phyloP scores from a whole-genome alignment of 2,329 filamentous ascomycete species.

The Corniculantispora saksenae region DNA sequence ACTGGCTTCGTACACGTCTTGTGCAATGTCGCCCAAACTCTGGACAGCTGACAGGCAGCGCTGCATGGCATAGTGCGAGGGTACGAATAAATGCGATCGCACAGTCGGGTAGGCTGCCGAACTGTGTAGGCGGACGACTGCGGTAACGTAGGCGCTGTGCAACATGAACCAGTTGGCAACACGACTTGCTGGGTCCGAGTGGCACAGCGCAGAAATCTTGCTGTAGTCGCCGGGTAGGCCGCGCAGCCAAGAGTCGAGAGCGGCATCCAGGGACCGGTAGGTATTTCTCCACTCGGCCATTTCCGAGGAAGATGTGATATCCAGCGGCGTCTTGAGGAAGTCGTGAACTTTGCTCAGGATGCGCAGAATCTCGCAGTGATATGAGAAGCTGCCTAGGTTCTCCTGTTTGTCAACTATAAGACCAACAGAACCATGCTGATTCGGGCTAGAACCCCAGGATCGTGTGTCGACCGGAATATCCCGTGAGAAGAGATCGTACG shows the following conservation, averaged over 20 bases:
- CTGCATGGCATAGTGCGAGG: constrained; percentile 47
- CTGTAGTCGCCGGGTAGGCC: constrained; percentile 46
- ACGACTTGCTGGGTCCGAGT: constrained; percentile 46
- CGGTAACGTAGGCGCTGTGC: constrained; percentile 46
- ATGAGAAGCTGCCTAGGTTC: constrained; percentile 47
- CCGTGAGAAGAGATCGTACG: constrained; percentile 46
- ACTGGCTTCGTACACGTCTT: constrained; percentile 45
- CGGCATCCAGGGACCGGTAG: constrained; percentile 40
- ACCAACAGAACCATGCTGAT: constrained; percentile 27
- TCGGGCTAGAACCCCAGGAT: constrained; percentile 29
- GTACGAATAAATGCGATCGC: constrained; percentile 43
- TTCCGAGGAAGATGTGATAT: constrained; percentile 39
- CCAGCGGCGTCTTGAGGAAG: constrained; percentile 42
- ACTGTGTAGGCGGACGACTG: constrained; percentile 46
- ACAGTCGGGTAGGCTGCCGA: constrained; percentile 44
- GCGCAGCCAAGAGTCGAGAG: constrained; percentile 44
- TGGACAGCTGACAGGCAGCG: constrained; percentile 46
- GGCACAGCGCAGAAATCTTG: constrained; percentile 46
- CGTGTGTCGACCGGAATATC: constrained; percentile 46
- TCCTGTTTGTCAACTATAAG: constrained; percentile 41
- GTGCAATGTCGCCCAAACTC: constrained; percentile 44
- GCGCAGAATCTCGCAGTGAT: constrained; percentile 46
- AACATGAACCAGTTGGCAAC: constrained; percentile 51
- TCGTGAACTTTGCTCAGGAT: constrained; percentile 45
- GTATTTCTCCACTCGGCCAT: constrained; percentile 44